Base-by-base conservation (phyloP, 202 grass and related monocot genomes). In the Eragrostis tef region DNA sequence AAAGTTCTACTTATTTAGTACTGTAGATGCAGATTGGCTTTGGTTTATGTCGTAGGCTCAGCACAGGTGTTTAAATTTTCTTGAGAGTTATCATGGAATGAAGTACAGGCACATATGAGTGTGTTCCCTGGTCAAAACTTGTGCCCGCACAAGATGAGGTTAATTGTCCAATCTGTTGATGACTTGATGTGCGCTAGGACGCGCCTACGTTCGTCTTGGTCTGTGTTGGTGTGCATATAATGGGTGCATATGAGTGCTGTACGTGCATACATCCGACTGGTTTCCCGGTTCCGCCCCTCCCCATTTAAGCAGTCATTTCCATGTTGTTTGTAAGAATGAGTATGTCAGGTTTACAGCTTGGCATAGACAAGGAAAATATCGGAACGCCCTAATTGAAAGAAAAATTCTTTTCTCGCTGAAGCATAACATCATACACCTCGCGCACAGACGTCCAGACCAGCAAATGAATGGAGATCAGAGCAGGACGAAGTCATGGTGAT, bases 361-460 rank as follows among this genome's bases (percentile, higher is more conserved):
- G 24, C 36, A 79, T 49, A 5, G 57, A 29, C 10, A 12, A 7
- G 65, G 63, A 53, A 53, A 57, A n/a, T 0, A 71, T 29, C 24
- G 43, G 5, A 80, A 74, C 14, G 14, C 6, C 10, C 47, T 42
- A 25, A 22, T 16, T 45, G 3, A n/a, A 36, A 64, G 13, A 51
- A 29, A 72, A 53, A n/a, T 73, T 56, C 6, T 45, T 3, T 25
- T 81, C 16, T 3, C 15, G 0, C 7, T 25, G 12, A 70, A 57
- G 29, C 64, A 88, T 54, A 70, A 56, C 70, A 70, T 61, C 80
- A 57, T 80, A 70, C 82, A 85, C 69, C 58, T 77, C n/a, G 7
- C 48, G 59, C 69, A 52, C 58, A 31, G 2, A 6, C 34, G 44
- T 2, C 34, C 34, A 39, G 12, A 44, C 19, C 39, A 70, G 31